A percentile compares a stretch with the other conserved stretches of the same genome.
Conservation (phyloP, 257 asterid genomes). For the Agastache rugosa region DNA sequence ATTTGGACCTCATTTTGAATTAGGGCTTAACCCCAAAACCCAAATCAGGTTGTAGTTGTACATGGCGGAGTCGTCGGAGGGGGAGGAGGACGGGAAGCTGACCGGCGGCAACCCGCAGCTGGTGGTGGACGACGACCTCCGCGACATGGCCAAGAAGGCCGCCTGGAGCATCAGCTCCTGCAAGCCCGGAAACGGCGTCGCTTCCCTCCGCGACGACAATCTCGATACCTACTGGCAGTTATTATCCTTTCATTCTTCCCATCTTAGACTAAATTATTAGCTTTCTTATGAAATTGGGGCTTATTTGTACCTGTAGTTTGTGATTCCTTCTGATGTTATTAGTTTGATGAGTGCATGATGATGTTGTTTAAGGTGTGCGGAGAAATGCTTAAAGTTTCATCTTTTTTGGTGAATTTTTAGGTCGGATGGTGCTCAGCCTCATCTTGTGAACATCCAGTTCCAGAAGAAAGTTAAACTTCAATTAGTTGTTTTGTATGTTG, state of each 20-base stretch:
- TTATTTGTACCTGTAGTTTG: background rate
- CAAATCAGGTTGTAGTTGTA: slow-evolving; percentile 28
- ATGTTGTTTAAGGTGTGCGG: background rate
- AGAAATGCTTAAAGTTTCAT: background rate
- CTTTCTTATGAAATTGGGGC: background rate
- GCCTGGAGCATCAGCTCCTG: slow-evolving; percentile 99
- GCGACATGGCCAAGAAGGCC: slow-evolving; percentile 91
- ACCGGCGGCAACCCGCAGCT: slow-evolving; percentile 69
- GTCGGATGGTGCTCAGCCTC: slow-evolving; percentile 99
- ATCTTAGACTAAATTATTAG: background rate
- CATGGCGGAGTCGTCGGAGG: slow-evolving; percentile 92
- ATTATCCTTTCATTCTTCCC: slow-evolving; percentile 15
- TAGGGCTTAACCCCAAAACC: slow-evolving; percentile 27
- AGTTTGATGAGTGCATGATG: slow-evolving; percentile 9
- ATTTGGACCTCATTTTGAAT: too few relatives aligned
- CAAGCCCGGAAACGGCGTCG: slow-evolving; percentile 92
- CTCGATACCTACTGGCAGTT: slow-evolving; percentile 98
- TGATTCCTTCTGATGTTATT: background rate
- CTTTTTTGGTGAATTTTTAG: slow-evolving; percentile 43
- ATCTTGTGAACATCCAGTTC: slow-evolving; percentile 89
- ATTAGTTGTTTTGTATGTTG: slow-evolving; percentile 78
- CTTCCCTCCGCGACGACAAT: slow-evolving; percentile 83
- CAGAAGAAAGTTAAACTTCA: slow-evolving; percentile 93
- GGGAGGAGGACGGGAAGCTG: slow-evolving; percentile 89
- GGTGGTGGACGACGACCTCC: slow-evolving; percentile 76